Conservation (phyloP, 371 early-diverging fungal genomes). For the Pancytospora epiphaga region DNA sequence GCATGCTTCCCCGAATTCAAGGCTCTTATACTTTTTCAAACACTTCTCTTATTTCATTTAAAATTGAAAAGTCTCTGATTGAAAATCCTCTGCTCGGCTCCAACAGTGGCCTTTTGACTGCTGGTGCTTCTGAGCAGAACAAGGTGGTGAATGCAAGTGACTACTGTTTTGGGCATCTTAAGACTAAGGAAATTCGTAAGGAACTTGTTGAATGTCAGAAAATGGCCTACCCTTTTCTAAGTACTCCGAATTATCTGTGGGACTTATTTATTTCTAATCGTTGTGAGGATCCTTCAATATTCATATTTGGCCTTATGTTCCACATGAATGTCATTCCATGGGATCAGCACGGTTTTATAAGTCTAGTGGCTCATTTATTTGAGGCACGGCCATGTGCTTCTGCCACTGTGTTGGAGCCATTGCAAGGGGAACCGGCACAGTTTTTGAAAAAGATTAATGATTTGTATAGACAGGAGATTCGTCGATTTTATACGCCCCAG, state of each 20-base stretch:
- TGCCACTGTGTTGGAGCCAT: not conserved
- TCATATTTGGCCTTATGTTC: slow-evolving; percentile 37
- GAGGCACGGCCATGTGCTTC: slow-evolving; percentile 29
- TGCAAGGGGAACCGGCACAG: not conserved
- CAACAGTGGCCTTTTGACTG: not conserved
- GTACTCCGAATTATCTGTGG: slow-evolving; percentile 23
- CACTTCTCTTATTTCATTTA: slow-evolving; percentile 58
- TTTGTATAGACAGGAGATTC: not conserved
- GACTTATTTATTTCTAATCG: slow-evolving; percentile 42
- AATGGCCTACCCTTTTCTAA: not conserved
- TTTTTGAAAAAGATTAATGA: slow-evolving; percentile 22
- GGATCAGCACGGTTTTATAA: slow-evolving; percentile 28
- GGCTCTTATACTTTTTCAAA: slow-evolving; percentile 62
- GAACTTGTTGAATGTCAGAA: slow-evolving; percentile 33
- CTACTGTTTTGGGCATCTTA: not conserved
- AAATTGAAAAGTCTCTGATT: slow-evolving; percentile 45
- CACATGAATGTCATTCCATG: slow-evolving; percentile 15
- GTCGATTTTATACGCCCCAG: not conserved
- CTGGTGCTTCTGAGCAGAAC: not conserved
- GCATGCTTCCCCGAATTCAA: slow-evolving; percentile 62
- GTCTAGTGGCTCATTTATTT: slow-evolving; percentile 41
- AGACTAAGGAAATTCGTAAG: slow-evolving; percentile 10
- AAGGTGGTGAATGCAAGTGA: no score
- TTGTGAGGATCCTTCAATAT: slow-evolving; percentile 35
- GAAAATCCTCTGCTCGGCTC: slow-evolving; percentile 29